phyloP scores from a whole-genome alignment of 1,284 basidiomycete genomes.

The Vanrija humicola region DNA sequence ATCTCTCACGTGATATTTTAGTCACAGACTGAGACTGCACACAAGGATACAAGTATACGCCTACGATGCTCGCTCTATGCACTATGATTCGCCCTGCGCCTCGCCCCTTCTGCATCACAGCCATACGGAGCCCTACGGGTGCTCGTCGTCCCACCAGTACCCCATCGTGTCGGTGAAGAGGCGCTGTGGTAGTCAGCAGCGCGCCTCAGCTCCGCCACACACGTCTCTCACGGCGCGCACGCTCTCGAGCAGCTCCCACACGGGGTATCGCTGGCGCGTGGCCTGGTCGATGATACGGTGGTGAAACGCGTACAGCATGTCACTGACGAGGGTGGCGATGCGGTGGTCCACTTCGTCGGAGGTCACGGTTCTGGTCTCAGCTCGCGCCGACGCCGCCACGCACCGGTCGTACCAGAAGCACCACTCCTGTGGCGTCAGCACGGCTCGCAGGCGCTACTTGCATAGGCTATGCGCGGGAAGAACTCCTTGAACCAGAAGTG shows the following conservation, averaged over 20 bases:
- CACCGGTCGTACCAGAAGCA: constrained; percentile 23
- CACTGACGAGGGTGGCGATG: constrained; percentile 5
- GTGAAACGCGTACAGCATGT: constrained; percentile 17
- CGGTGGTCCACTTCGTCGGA: constrained; percentile 12
- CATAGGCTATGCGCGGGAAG: constrained; percentile 11
- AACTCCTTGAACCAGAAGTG: constrained; percentile 17
- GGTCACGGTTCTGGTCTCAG: constrained; percentile 8
- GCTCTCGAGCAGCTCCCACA: constrained; percentile 12
- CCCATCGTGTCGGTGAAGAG: constrained; percentile 8
- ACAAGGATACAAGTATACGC: no score
- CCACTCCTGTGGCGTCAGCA: constrained; percentile 12
- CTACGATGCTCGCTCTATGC: no score
- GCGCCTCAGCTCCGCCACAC: background rate
- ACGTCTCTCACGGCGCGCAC: constrained; percentile 16
- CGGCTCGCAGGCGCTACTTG: background rate
- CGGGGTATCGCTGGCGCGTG: constrained; percentile 2
- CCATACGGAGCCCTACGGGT: no score
- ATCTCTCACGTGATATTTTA: no score
- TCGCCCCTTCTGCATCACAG: no score
- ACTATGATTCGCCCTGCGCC: no score
- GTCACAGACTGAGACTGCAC: no score
- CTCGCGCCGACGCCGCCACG: background rate
- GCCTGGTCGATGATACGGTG: constrained; percentile 2
- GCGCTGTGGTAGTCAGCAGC: background rate
- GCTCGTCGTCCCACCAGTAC: constrained; percentile 15